phyloP scores from a whole-genome alignment of 257 asterid genomes.

The Solanum etuberosum region DNA sequence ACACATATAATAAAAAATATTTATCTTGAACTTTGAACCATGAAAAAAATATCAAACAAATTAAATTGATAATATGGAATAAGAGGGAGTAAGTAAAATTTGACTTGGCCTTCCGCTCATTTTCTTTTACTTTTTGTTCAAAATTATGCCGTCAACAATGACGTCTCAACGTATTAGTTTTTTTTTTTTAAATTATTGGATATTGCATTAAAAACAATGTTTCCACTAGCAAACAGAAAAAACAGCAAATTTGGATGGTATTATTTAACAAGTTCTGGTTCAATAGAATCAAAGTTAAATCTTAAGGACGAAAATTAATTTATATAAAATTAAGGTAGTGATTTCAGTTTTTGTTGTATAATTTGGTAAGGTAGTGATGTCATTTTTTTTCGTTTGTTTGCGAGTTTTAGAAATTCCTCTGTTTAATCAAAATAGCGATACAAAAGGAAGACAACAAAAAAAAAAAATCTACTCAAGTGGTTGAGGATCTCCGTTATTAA shows the following conservation, averaged over 20 bases:
- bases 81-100: background rate
- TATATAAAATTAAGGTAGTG: background rate
- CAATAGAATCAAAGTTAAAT: background rate
- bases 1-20: no score
- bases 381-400: background rate
- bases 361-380: background rate
- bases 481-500: no score
- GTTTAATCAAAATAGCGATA: no score
- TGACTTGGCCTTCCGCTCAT: background rate
- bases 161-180: background rate
- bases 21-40: rapidly evolving
- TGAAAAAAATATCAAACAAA: rapidly evolving
- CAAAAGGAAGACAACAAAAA: no score
- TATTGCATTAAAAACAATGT: background rate
- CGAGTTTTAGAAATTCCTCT: background rate
- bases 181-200: background rate
- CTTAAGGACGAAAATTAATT: background rate
- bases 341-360: background rate
- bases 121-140: background rate
- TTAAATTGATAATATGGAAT: rapidly evolving
- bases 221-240: background rate
- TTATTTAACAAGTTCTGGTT: background rate
- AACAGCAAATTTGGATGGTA: background rate
- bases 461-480: no score
- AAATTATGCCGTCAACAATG: background rate